Evolutionary conservation across 495 filamentous ascomycete species (phyloP).

Genomic region (Terfezia claveryi): DNA sequence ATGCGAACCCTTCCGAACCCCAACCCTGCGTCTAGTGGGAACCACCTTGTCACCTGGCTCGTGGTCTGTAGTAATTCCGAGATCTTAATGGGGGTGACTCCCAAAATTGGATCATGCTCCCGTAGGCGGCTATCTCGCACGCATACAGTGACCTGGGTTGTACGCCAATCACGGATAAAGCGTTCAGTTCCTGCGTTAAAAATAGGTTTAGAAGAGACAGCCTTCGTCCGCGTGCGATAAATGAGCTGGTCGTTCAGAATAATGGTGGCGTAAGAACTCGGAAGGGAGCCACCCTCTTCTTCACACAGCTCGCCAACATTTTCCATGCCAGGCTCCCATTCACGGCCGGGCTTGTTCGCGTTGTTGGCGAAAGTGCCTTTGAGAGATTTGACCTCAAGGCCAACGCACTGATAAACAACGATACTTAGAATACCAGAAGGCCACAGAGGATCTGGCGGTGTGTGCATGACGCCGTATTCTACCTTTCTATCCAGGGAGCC

Average conservation of each 20-base stretch:
- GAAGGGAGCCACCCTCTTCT: slow-evolving; percentile 37
- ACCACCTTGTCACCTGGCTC: slow-evolving; percentile 37
- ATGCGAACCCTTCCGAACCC: slow-evolving; percentile 43
- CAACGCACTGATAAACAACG: slow-evolving; percentile 51
- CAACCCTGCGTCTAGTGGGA: slow-evolving; percentile 38
- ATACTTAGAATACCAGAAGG: slow-evolving; percentile 57
- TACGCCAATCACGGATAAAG: slow-evolving; percentile 41
- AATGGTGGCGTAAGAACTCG: slow-evolving; percentile 46
- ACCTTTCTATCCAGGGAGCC: slow-evolving; percentile 49
- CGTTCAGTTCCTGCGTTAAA: slow-evolving; percentile 59
- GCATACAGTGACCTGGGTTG: slow-evolving; percentile 38
- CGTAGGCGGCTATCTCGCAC: slow-evolving; percentile 43
- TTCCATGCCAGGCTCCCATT: slow-evolving; percentile 79
- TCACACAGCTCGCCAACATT: slow-evolving; percentile 20
- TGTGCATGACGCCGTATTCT: slow-evolving; percentile 70
- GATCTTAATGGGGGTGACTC: slow-evolving; percentile 42
- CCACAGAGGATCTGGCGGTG: slow-evolving; percentile 84
- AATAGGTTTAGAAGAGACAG: slow-evolving; percentile 53
- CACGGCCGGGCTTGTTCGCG: slow-evolving; percentile 22
- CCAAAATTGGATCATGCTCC: slow-evolving; percentile 44
- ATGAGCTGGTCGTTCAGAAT: slow-evolving; percentile 49
- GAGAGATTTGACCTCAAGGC: slow-evolving; percentile 25
- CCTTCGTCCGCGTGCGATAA: slow-evolving; percentile 49
- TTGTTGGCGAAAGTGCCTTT: background rate
- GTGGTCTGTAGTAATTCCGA: slow-evolving; percentile 30